These are phyloP conservation scores for Blumeriella jaapii DNA, from an alignment of 2,329 filamentous ascomycete species.

Conservation along the genomic window DNA sequence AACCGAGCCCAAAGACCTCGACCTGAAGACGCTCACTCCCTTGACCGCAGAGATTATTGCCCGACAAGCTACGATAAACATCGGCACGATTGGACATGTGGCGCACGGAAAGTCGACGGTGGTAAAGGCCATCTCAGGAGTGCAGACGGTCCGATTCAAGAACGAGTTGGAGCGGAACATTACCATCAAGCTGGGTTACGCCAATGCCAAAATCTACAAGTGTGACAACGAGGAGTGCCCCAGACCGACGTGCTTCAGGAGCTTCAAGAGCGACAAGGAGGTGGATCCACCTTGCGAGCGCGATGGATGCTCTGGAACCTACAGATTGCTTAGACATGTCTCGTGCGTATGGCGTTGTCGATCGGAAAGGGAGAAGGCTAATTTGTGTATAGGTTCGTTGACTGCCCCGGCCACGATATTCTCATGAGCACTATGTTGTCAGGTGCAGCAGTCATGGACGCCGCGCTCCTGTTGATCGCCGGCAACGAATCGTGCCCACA, in stretches of 20 bases:
- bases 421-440: conserved; percentile 99
- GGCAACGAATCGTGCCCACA: conserved; percentile 98
- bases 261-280: conserved; percentile 98
- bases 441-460: conserved; percentile 98
- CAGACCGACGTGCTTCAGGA: conserved; percentile 87
- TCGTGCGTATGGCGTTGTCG: conserved; percentile 49
- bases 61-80: conserved; percentile 96
- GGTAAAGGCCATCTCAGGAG: conserved; percentile 96
- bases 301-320: conserved; percentile 79
- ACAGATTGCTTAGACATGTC: conserved; percentile 81
- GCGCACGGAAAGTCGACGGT: conserved; percentile 98
- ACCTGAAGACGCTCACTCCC: conserved; percentile 69
- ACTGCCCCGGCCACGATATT: conserved; percentile 99
- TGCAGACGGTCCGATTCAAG: conserved; percentile 99
- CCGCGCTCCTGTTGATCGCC: conserved; percentile 87
- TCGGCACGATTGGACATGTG: conserved; percentile 96
- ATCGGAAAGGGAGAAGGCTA: conserved; percentile 16
- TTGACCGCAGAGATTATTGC: conserved; percentile 95
- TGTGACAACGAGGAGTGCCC: conserved; percentile 89
- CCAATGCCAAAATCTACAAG: conserved; percentile 99
- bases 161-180: conserved; percentile 99
- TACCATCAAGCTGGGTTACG: conserved; percentile 98
- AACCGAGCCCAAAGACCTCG: conserved; percentile 82
- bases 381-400: conserved; percentile 61
- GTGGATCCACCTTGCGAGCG: conserved; percentile 93